Percentiles rank a stretch among this genome's conserved stretches.
These are phyloP conservation scores for Cordyceps cicadae DNA, from an alignment of 2,329 filamentous ascomycete species.

Conservation along the genomic window DNA sequence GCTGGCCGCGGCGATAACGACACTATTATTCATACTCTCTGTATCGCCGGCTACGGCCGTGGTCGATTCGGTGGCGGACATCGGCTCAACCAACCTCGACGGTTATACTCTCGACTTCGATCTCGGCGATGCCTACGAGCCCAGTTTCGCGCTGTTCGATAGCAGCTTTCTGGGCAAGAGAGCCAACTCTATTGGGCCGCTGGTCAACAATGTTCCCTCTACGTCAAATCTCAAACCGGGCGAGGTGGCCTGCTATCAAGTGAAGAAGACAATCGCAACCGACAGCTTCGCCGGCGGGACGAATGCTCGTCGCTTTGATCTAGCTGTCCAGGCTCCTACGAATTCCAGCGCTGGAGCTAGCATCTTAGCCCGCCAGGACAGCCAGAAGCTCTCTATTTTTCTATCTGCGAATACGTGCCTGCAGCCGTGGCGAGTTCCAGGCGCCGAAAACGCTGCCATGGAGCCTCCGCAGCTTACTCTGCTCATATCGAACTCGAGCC, in stretches of 20 bases:
- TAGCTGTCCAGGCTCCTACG: conserved; percentile 14
- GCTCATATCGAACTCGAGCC: conserved; percentile 57
- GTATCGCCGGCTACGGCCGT: conserved; percentile 55
- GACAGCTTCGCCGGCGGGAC: conserved; percentile 13
- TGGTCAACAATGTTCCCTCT: conserved; percentile 57
- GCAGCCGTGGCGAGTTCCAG: conserved; percentile 50
- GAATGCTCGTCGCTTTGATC: conserved; percentile 9
- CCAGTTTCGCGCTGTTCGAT: conserved; percentile 54
- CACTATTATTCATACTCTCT: conserved; percentile 53
- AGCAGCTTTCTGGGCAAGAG: conserved; percentile 56
- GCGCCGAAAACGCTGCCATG: conserved; percentile 9
- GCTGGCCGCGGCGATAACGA: conserved; percentile 49
- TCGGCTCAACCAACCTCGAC: background rate
- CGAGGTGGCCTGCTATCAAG: conserved; percentile 39
- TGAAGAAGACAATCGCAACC: conserved; percentile 23
- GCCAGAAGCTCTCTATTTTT: conserved; percentile 51
- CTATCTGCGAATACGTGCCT: conserved; percentile 80
- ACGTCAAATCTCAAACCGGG: conserved; percentile 55
- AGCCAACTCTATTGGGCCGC: conserved; percentile 39
- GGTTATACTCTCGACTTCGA: conserved; percentile 13
- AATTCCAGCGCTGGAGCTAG: conserved; percentile 12
- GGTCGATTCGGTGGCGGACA: conserved; percentile 33
- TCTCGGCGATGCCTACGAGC: conserved; percentile 39
- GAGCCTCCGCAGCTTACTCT: conserved; percentile 65
- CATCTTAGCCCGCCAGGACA: conserved; percentile 12